Evolutionary conservation across 2,329 filamentous ascomycete genomes (phyloP).

Genomic region (Talaromyces marneffei): DNA sequence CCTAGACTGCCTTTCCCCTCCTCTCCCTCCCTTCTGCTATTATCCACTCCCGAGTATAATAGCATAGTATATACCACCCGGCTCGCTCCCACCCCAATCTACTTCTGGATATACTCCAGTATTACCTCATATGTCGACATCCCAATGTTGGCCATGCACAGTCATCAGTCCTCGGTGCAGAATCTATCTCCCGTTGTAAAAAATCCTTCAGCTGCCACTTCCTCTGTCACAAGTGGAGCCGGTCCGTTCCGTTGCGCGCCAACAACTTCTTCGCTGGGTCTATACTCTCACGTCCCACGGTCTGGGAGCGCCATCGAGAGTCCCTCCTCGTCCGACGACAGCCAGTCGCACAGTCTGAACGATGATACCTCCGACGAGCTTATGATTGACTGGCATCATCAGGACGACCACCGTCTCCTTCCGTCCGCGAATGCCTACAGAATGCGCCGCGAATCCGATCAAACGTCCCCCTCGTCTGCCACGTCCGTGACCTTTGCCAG

Average conservation of each 20-base stretch:
- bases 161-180: conserved; percentile 25
- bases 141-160: conserved; percentile 39
- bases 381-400: conserved; percentile 11
- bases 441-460: conserved; percentile 15
- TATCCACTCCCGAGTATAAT: not conserved
- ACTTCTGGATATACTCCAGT: conserved; percentile 10
- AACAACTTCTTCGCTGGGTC: conserved; percentile 12
- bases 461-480: conserved; percentile 20
- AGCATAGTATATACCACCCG: not conserved
- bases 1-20: conserved; percentile 2
- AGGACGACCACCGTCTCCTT: conserved; percentile 17
- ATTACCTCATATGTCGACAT: conserved; percentile 6
- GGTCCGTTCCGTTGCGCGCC: conserved; percentile 16
- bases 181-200: conserved; percentile 16
- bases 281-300: conserved; percentile 11
- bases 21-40: not conserved
- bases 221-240: conserved; percentile 13
- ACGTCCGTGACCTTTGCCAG: conserved; percentile 23
- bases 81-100: not conserved
- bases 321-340: conserved; percentile 24
- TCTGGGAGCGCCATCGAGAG: conserved; percentile 21
- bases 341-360: conserved; percentile 28
- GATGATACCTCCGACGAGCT: conserved; percentile 30
- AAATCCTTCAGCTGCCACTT: not conserved
- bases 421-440: conserved; percentile 17